These are phyloP conservation scores for Aspergillus sp. DNA, from an alignment of 2,329 filamentous ascomycete species.

Conservation along the genomic window DNA sequence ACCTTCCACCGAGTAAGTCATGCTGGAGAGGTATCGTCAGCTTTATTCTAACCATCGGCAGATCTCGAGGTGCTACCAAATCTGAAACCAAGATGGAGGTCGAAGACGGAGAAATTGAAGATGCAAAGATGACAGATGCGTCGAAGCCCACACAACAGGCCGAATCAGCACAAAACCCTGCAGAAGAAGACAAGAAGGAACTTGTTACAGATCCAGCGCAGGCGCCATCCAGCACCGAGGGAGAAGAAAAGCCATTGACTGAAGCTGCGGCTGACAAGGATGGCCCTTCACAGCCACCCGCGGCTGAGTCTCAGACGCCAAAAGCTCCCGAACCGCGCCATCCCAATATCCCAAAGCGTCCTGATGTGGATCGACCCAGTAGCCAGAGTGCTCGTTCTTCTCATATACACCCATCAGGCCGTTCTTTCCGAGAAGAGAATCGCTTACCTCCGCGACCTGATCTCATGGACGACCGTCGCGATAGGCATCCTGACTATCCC, in stretches of 20 bases:
- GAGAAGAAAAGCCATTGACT: slow-evolving; percentile 3
- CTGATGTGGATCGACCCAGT: slow-evolving; percentile 35
- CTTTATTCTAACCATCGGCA: slow-evolving; percentile 11
- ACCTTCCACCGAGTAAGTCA: slow-evolving; percentile 39
- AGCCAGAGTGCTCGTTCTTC: slow-evolving; percentile 26
- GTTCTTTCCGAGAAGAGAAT: slow-evolving; percentile 37
- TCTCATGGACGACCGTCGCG: slow-evolving; percentile 37
- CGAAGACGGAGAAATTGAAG: slow-evolving; percentile 48
- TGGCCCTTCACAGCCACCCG: slow-evolving; percentile 14
- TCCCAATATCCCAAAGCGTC: slow-evolving; percentile 36
- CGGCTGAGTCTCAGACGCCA: slow-evolving; percentile 24
- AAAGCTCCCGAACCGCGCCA: slow-evolving; percentile 29
- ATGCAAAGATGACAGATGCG: slow-evolving; percentile 42
- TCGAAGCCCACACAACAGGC: slow-evolving; percentile 9
- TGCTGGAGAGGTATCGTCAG: not conserved
- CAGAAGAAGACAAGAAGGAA: slow-evolving; percentile 12
- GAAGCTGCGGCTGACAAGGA: slow-evolving; percentile 11
- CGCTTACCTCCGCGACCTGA: slow-evolving; percentile 40
- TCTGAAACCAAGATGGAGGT: slow-evolving; percentile 36
- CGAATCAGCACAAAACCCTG: slow-evolving; percentile 5
- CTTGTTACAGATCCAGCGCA: slow-evolving; percentile 6
- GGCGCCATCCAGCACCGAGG: slow-evolving; percentile 2
- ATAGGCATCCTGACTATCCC: slow-evolving; percentile 38
- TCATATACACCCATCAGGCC: slow-evolving; percentile 37
- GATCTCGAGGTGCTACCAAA: slow-evolving; percentile 26